Evolutionary conservation across 345 rosid genomes (phyloP), one percentile per base, ranked within the genome.

Genomic region (Aegle marmelos): DNA sequence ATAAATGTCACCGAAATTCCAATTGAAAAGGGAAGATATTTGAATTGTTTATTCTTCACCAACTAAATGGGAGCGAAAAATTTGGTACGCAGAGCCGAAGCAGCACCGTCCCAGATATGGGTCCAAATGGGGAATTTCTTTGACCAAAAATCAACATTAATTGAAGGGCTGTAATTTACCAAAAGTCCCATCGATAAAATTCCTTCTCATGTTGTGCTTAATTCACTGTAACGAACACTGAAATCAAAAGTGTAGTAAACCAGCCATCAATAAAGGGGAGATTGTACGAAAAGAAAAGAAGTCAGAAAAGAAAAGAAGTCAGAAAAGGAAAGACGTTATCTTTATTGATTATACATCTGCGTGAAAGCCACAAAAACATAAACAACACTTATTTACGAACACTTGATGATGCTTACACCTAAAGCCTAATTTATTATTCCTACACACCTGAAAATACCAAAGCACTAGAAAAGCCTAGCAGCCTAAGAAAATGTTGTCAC

Each of bases 1-100:
- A 37, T 62, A 21, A 34, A 73, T 66, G 34, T 33, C 25, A n/a
- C 19, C 22, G 57, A 56, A 70, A 73, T 73, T 66, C 14, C n/a
- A 65, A 21, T 13, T 54, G 10, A 27, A 8, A 77, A 68, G 0
- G 28, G 21, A 7, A 27, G 27, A 50, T 21, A 59, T 50, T 25
- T 53, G 22, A 8, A 14, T 74, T 68, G 2, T 74, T 79, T 31
- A 45, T 68, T 72, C 25, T 9, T n/a, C 31, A 25, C 65, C 70
- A 75, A 45, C n/a, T 31, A n/a, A 74, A 57, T 59, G 60, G 65
- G 48, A 56, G 73, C 30, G 59, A 60, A 24, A 73, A 65, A 41
- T 25, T 69, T 34, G 13, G 56, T 28, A 30, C 50, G 50, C 50
- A 13, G 16, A 11, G 19, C 73, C 34, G 37, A 61, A 74, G 54